These are phyloP conservation scores for Aspergillus pseudonomiae DNA, from an alignment of 2,329 filamentous ascomycete species.

Conservation along the genomic window DNA sequence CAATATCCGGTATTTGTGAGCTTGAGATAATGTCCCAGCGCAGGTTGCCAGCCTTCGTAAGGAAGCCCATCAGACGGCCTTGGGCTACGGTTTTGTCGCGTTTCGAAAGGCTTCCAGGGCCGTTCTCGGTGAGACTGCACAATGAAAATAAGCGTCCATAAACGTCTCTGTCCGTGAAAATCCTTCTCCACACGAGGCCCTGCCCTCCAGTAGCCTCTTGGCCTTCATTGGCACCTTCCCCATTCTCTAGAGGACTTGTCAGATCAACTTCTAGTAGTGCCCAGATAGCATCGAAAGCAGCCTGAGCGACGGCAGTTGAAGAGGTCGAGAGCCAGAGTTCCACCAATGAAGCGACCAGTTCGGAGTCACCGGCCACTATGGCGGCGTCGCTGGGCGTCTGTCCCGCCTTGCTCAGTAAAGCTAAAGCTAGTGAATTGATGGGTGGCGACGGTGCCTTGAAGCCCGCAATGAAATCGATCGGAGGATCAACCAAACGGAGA, in stretches of 20 bases:
- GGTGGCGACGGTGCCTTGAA: slow-evolving; percentile 54
- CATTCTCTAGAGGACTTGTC: slow-evolving; percentile 34
- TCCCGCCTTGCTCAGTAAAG: slow-evolving; percentile 60
- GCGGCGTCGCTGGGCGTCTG: slow-evolving; percentile 57
- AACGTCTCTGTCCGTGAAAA: slow-evolving; percentile 63
- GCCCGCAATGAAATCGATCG: slow-evolving; percentile 58
- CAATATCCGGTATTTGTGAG: slow-evolving; percentile 57
- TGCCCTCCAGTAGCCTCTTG: slow-evolving; percentile 43
- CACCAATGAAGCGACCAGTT: slow-evolving; percentile 58
- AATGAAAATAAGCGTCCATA: slow-evolving; percentile 60
- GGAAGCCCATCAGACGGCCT: slow-evolving; percentile 61
- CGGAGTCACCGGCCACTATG: slow-evolving; percentile 59
- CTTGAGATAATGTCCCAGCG: slow-evolving; percentile 58
- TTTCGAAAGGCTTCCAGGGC: slow-evolving; percentile 48
- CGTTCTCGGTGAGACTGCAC: slow-evolving; percentile 49
- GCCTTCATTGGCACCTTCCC: slow-evolving; percentile 21
- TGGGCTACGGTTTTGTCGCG: slow-evolving; percentile 62
- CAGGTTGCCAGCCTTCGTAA: slow-evolving; percentile 56
- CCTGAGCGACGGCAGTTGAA: slow-evolving; percentile 58
- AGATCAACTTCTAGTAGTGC: slow-evolving; percentile 57
- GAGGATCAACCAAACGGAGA: slow-evolving; percentile 51
- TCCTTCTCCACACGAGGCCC: slow-evolving; percentile 62
- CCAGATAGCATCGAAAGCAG: slow-evolving; percentile 56
- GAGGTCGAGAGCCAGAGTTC: slow-evolving; percentile 61
- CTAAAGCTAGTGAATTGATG: slow-evolving; percentile 60